Evolutionary conservation across 768 basidiomycete genomes (phyloP), one percentile per base, ranked within the genome.

Genomic region (Suillus weaverae): DNA sequence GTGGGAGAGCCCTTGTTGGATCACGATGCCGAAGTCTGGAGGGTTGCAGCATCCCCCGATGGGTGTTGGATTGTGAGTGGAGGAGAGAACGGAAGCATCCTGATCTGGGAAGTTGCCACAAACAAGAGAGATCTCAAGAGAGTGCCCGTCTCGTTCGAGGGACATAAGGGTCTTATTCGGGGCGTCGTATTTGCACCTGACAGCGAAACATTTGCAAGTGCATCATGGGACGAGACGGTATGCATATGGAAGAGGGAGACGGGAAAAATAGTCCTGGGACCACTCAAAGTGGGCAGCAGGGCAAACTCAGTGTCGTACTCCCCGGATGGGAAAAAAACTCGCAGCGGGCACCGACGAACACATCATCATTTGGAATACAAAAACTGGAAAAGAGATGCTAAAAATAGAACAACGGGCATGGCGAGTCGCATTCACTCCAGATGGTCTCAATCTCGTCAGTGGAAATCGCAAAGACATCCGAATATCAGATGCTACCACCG

Each of bases 91-190:
- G 14, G 22, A 26, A 30, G 48, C 14, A 50, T 50, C 3, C 26
- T 50, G 26, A 26, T 30, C 26, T 50, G 48, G 48, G 26, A 50
- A 50, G 48, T 50, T 48, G 14, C 48, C 1, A 30, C 26, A 16
- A 26, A 50, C 13, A 16, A 50, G 48, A 16, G 4, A 41, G 30
- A 16, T 1, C 5, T n/a, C 11, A 26, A 48, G 2, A 22, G 30
- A 30, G 11, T 32, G 4, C 32, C 22, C 2, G 2, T 20, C 4
- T 36, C 32, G 5, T 35, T 20, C 20, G 35, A 54, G 10, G 33
- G 32, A 2, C 33, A 54, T 3, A 3, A 2, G 33, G 0, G 1
- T 7, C 0, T 1, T 2, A 3, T 35, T n/a, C 0, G 0, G 7
- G 3, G 5, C 4, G 10, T 44, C 8, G 46, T 22, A 48, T 53